A percentile compares a stretch with the other conserved stretches of the same genome.
These are phyloP conservation scores for Cyclostephanos tholiformis DNA, from an alignment of 108 stramenopile genomes.

Conservation along the genomic window DNA sequence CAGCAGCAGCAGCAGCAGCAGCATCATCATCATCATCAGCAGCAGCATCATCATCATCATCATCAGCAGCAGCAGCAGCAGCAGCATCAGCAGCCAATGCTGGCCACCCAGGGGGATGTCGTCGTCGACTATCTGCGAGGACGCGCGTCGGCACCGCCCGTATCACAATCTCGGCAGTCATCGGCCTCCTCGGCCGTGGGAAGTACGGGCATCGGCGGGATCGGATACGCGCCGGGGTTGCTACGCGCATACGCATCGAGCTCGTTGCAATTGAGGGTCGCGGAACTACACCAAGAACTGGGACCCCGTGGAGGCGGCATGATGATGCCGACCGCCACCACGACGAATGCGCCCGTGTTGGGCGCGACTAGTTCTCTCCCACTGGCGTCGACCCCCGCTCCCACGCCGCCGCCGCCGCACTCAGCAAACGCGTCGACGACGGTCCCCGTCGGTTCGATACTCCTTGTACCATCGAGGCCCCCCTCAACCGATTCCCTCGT, in stretches of 20 bases:
- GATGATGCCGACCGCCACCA: neutral
- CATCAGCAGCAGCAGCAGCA: neutral
- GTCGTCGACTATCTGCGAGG: neutral
- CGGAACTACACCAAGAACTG: constrained; percentile 48
- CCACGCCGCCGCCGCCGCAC: constrained; percentile 8
- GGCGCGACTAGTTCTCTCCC: constrained; percentile 8
- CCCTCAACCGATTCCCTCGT: constrained; percentile 10
- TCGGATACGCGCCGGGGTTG: neutral
- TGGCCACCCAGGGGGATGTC: neutral
- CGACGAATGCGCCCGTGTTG: neutral
- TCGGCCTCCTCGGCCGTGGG: neutral
- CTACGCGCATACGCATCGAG: constrained; percentile 30
- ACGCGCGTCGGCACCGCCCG: constrained; percentile 20
- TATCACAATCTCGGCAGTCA: neutral
- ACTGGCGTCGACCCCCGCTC: constrained; percentile 11
- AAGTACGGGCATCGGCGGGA: neutral
- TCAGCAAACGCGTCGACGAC: neutral
- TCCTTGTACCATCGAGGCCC: neutral
- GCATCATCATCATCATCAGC: neutral
- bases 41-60: neutral
- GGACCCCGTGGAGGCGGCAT: constrained; percentile 19
- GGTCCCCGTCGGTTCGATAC: neutral
- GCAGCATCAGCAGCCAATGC: neutral
- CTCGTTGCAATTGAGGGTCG: constrained; percentile 45
- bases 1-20: neutral